phyloP scores from a whole-genome alignment of 305 asterid genomes.

The Fraxinus baroniana region DNA sequence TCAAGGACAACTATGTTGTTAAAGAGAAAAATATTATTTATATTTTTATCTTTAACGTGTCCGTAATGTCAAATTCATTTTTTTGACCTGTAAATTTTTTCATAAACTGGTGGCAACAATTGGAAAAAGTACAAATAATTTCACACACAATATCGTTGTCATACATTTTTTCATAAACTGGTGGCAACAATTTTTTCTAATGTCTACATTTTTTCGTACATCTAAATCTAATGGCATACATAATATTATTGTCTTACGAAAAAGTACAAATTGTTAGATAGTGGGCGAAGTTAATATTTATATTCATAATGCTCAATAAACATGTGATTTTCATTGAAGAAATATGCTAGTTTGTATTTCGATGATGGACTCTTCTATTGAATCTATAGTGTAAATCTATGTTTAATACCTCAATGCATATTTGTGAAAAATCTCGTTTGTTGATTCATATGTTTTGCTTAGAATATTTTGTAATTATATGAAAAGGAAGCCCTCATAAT shows the following conservation, averaged over 20 bases:
- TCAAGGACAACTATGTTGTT: not conserved
- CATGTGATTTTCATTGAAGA: not conserved
- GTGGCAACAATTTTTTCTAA: no score
- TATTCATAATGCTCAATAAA: not conserved
- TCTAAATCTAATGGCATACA: no score
- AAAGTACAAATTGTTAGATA: not conserved
- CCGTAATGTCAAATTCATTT: not conserved
- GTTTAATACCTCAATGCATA: not conserved
- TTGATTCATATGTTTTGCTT: not conserved
- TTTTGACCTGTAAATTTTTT: not conserved
- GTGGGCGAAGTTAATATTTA: not conserved
- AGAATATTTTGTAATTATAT: not conserved
- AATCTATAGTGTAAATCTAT: not conserved
- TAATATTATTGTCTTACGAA: not conserved
- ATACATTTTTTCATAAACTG: no score
- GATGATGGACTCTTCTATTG: not conserved
- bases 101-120: not conserved
- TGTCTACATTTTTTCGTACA: no score
- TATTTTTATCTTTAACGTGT: not conserved
- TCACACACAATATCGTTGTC: not conserved
- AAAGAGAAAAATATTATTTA: not conserved
- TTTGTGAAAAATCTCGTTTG: not conserved
- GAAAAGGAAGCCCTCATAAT: not conserved
- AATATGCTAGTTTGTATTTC: not conserved
- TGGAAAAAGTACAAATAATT: not conserved